phyloP scores from a whole-genome alignment of 2,329 filamentous ascomycete genomes.

The Pseudopithomyces maydicus region DNA sequence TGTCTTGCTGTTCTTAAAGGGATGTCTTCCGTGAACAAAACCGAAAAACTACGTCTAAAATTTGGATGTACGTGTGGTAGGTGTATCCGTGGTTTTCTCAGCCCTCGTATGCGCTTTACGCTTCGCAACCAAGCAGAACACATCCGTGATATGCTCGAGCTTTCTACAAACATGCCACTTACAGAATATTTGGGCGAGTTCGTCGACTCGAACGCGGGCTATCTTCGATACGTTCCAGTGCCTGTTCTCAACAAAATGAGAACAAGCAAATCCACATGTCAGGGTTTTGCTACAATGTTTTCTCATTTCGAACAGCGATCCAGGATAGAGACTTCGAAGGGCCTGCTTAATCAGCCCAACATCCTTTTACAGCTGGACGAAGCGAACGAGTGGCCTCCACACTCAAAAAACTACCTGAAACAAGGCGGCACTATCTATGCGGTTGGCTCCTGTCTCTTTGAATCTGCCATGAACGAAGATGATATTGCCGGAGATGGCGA shows the following conservation, averaged over 20 bases:
- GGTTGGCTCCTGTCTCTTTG: not conserved
- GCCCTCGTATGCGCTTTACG: constrained; percentile 42
- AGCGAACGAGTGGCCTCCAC: not conserved
- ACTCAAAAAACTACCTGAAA: not conserved
- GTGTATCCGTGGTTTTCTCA: constrained; percentile 39
- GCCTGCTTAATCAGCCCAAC: not conserved
- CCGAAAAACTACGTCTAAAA: not conserved
- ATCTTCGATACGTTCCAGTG: constrained; percentile 21
- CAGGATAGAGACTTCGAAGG: not conserved
- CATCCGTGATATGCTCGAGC: constrained; percentile 21
- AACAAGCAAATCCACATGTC: constrained; percentile 43
- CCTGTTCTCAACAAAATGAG: constrained; percentile 32
- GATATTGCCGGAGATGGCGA: constrained; percentile 1
- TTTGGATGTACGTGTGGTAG: constrained; percentile 3
- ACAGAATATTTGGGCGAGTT: not conserved
- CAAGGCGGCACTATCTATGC: not conserved
- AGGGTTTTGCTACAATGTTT: constrained; percentile 44
- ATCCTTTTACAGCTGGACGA: not conserved
- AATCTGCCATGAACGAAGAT: not conserved
- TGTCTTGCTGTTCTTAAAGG: constrained; percentile 33
- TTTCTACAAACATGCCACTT: constrained; percentile 16
- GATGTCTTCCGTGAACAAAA: constrained; percentile 24
- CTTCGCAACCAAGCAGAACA: constrained; percentile 34
- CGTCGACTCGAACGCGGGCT: constrained; percentile 13
- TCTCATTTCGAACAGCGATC: constrained; percentile 30